Conservation (phyloP, 495 filamentous ascomycete species). For the Podospora pseudocomata region DNA sequence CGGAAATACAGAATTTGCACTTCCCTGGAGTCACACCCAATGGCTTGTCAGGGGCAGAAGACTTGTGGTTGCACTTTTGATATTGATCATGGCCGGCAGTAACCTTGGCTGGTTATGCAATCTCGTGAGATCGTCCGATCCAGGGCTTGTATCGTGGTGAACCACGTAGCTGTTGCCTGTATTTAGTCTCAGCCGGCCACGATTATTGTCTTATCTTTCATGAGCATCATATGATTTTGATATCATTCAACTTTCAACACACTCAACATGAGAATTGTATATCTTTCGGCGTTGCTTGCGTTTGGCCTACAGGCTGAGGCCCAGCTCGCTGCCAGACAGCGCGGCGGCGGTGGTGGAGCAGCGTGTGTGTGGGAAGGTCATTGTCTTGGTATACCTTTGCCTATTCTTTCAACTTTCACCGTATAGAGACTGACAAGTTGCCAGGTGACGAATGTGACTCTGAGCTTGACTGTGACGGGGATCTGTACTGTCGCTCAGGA, state of each 20-base stretch:
- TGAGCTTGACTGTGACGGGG: slow-evolving; percentile 25
- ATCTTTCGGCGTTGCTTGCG: slow-evolving; percentile 7
- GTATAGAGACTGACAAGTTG: slow-evolving; percentile 3
- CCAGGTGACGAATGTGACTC: slow-evolving; percentile 24
- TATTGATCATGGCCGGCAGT: not conserved
- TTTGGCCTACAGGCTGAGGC: slow-evolving; percentile 7
- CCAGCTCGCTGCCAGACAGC: slow-evolving; percentile 9
- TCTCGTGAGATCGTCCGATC: not conserved
- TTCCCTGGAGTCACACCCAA: not conserved
- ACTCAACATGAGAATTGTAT: slow-evolving; percentile 12
- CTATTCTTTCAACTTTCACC: too few species aligned
- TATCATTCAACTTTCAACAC: not conserved
- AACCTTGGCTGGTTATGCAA: not conserved
- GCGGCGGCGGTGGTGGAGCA: slow-evolving; percentile 4
- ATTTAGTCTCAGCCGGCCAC: not conserved
- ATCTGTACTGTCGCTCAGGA: slow-evolving; percentile 16
- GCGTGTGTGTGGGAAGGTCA: slow-evolving; percentile 27
- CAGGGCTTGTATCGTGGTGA: not conserved
- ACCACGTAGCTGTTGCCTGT: not conserved
- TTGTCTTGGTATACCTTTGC: slow-evolving; percentile 19
- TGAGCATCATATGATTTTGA: too few species aligned
- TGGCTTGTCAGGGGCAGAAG: not conserved
- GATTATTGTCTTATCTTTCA: not conserved
- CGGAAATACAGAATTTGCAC: not conserved
- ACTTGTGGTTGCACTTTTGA: not conserved